Conservation (phyloP, 441 rosid species). For the Lepidium campestre region DNA sequence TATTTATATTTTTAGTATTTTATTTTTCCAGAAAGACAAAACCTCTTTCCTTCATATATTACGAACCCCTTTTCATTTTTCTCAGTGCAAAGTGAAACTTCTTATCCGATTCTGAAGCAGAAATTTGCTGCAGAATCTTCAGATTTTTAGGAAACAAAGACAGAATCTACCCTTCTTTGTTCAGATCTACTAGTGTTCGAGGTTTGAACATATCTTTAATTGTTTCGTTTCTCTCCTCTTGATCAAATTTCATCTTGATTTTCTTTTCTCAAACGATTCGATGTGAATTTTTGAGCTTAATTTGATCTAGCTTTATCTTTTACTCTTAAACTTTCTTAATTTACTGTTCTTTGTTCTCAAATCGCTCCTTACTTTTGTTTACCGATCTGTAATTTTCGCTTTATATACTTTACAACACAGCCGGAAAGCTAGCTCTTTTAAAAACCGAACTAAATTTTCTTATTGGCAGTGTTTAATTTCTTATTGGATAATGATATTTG, state of each 20-base stretch:
- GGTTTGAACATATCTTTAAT: conserved; percentile 12
- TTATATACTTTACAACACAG: not conserved
- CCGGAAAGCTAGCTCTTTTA: not conserved
- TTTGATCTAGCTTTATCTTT: not conserved
- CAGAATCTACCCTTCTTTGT: not conserved
- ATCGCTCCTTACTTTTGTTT: not conserved
- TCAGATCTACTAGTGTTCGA: conserved; percentile 23
- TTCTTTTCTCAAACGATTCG: not conserved
- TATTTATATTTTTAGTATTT: not conserved
- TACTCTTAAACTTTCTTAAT: not conserved
- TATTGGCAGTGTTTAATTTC: not conserved
- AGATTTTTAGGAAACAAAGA: not conserved
- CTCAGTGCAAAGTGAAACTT: conserved; percentile 23
- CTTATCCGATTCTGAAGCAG: conserved; percentile 30
- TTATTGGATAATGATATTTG: not conserved
- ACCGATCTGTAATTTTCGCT: conserved; percentile 19
- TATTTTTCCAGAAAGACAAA: conserved; percentile 11
- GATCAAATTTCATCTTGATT: conserved; percentile 5
- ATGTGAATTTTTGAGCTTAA: not conserved
- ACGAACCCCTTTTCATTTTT: conserved; percentile 19
- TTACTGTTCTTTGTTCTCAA: not conserved
- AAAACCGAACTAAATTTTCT: not conserved
- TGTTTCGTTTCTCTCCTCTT: not conserved
- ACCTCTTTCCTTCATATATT: conserved; percentile 27
- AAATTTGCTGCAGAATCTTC: conserved; percentile 22